phyloP scores from a whole-genome alignment of 305 asterid genomes.

The Ajuga reptans region DNA sequence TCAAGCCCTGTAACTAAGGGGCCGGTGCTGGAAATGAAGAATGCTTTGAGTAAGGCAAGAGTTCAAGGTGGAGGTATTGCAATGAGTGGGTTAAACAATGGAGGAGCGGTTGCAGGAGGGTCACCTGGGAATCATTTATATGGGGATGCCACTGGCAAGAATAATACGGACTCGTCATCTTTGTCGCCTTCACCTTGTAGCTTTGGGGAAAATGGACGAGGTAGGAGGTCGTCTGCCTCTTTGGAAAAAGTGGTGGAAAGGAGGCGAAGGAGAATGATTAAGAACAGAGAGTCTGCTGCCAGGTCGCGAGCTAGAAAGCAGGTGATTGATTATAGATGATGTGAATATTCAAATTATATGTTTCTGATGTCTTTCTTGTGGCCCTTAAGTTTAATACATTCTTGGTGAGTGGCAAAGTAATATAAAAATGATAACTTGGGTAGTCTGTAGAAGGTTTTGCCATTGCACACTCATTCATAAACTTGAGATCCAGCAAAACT shows the following conservation, averaged over 20 bases:
- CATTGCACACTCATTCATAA: not conserved
- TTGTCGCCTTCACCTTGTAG: constrained; percentile 59
- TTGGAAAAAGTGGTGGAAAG: constrained; percentile 95
- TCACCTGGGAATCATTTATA: constrained; percentile 54
- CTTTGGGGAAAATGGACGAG: constrained; percentile 56
- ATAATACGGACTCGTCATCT: constrained; percentile 45
- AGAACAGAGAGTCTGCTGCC: constrained; percentile 94
- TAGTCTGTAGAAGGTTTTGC: not conserved
- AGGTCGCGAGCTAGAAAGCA: constrained; percentile 95
- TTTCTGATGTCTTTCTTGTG: not conserved
- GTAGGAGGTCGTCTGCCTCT: constrained; percentile 55
- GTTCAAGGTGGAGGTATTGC: constrained; percentile 40
- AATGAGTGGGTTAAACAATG: constrained; percentile 38
- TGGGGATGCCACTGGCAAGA: constrained; percentile 40
- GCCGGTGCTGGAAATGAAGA: constrained; percentile 38
- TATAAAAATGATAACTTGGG: not conserved
- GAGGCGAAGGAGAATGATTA: constrained; percentile 91
- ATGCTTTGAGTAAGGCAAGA: constrained; percentile 29
- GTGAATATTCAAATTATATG: not conserved
- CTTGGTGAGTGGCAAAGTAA: not conserved
- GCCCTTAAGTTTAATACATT: not conserved
- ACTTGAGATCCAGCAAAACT: constrained; percentile 12
- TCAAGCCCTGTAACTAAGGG: constrained; percentile 41
- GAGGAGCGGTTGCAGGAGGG: constrained; percentile 38
- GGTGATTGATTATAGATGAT: constrained; percentile 38